These are phyloP conservation scores for Beauveria rudraprayagi DNA, from an alignment of 2,329 filamentous ascomycete genomes.

Conservation along the genomic window DNA sequence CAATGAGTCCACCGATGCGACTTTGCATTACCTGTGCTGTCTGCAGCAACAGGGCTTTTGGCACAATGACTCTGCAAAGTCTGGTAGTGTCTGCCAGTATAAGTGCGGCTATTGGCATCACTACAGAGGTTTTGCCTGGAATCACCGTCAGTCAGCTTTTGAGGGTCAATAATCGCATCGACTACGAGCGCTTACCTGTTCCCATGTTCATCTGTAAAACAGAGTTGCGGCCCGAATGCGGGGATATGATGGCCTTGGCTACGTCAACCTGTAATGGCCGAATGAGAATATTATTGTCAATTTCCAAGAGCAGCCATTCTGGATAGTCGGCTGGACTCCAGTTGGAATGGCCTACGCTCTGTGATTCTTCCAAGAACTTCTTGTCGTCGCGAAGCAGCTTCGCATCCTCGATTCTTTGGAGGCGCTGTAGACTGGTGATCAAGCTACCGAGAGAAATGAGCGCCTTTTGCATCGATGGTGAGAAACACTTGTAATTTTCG, in stretches of 20 bases:
- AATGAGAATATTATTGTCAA: conserved; percentile 57
- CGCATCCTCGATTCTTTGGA: not conserved
- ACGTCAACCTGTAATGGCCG: conserved; percentile 55
- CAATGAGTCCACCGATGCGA: conserved; percentile 46
- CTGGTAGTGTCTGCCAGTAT: conserved; percentile 35
- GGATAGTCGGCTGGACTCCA: conserved; percentile 47
- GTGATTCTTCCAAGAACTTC: conserved; percentile 33
- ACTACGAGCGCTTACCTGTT: conserved; percentile 31
- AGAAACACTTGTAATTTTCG: not conserved
- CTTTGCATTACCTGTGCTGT: conserved; percentile 48
- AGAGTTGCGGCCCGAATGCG: conserved; percentile 43
- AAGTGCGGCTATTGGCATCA: conserved; percentile 44
- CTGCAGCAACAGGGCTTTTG: conserved; percentile 47
- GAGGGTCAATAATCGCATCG: not conserved
- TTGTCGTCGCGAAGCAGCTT: conserved; percentile 16
- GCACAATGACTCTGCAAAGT: conserved; percentile 47
- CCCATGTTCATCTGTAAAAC: conserved; percentile 63
- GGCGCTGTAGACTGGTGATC: not conserved
- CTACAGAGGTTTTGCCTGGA: conserved; percentile 48
- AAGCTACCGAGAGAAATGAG: not conserved
- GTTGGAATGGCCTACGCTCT: conserved; percentile 44
- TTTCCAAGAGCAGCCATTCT: conserved; percentile 60
- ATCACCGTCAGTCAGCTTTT: not conserved
- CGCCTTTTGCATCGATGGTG: not conserved
- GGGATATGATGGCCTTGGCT: conserved; percentile 50